These are phyloP conservation scores for Kurtzmaniella quercitrusa DNA, from an alignment of 1,139 yeast genomes.

Conservation along the genomic window DNA sequence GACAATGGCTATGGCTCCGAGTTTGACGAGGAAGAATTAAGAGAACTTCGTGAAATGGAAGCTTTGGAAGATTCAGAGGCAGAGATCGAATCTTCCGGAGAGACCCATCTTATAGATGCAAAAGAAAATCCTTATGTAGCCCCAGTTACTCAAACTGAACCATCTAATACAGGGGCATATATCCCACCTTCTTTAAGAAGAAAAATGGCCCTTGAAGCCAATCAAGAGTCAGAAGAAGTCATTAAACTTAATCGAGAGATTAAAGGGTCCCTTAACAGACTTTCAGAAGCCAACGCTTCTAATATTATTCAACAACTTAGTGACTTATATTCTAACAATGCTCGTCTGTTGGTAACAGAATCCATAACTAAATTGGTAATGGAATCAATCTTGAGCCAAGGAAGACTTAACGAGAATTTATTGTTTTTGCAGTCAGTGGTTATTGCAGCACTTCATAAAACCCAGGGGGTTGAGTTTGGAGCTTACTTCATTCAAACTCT, in stretches of 20 bases:
- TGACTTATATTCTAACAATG: conserved; percentile 54
- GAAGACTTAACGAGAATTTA: conserved; percentile 67
- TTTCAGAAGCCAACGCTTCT: conserved; percentile 79
- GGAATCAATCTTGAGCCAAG: conserved; percentile 65
- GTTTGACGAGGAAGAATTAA: conserved; percentile 42
- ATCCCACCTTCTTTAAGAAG: conserved; percentile 83
- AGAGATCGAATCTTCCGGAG: conserved; percentile 18
- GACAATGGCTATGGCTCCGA: conserved; percentile 14
- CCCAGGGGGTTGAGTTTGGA: conserved; percentile 87
- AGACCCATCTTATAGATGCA: conserved; percentile 21
- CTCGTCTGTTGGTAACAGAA: conserved; percentile 76
- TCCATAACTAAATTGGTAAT: conserved; percentile 59
- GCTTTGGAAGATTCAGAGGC: conserved; percentile 16
- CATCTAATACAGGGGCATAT: conserved; percentile 39
- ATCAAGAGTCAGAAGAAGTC: conserved; percentile 43
- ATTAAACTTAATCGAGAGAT: conserved; percentile 53
- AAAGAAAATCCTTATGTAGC: conserved; percentile 87
- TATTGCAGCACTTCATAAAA: conserved; percentile 67
- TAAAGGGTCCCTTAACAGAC: conserved; percentile 78
- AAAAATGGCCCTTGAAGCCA: conserved; percentile 37
- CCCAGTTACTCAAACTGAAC: conserved; percentile 34
- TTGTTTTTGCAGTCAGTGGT: conserved; percentile 78
- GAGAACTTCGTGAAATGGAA: conserved; percentile 24
- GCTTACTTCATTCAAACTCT: conserved; percentile 78
- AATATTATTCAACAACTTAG: conserved; percentile 69